phyloP scores from a whole-genome alignment of 768 basidiomycete genomes.

The Rhizopogon sp. region DNA sequence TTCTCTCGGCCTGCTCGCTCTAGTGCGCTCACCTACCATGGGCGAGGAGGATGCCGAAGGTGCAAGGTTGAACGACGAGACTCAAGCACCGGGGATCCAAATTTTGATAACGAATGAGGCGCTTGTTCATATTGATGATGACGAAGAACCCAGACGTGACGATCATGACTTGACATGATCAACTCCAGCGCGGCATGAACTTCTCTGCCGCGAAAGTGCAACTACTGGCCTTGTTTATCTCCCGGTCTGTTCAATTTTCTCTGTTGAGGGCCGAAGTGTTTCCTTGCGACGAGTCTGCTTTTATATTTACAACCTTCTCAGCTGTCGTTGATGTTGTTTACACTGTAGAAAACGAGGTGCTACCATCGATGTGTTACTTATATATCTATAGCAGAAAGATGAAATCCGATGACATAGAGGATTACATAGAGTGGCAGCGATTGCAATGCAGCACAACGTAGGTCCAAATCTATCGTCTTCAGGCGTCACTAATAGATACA shows the following conservation, averaged over 20 bases:
- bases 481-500: constrained; percentile 6
- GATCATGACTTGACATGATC: background rate
- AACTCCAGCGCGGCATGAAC: no score
- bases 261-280: no score
- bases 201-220: no score
- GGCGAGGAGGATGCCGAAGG: constrained; percentile 1
- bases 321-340: background rate
- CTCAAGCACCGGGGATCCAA: background rate
- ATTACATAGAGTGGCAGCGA: no score
- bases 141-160: background rate
- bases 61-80: background rate
- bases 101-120: constrained; percentile 1
- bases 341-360: no score
- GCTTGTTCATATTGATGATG: background rate
- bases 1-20: constrained; percentile 39
- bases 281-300: no score
- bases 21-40: constrained; percentile 38
- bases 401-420: constrained; percentile 1
- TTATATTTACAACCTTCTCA: no score
- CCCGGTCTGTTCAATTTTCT: no score
- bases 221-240: no score
- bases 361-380: no score
- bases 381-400: constrained; percentile 37
- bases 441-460: no score
- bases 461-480: background rate